Base-by-base conservation (phyloP, 441 rosid genomes). In the Erodium texanum region DNA sequence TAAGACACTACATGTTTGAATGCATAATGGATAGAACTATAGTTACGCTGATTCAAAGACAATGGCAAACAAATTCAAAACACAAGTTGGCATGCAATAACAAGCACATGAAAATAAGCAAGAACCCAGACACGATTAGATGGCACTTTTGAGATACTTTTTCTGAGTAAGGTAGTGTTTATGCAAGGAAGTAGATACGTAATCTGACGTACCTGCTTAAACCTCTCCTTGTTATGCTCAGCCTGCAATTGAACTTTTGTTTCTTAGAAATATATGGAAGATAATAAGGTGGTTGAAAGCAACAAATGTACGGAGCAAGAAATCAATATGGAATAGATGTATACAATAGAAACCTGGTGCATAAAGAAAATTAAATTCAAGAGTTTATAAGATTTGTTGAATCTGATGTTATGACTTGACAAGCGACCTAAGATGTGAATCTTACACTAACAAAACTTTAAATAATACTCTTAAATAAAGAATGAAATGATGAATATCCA, bases 121-220 rank as follows among this genome's bases (percentile, higher is more conserved):
- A 48, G 56, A 48, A 15, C 43, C 7, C 7, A 48, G 16, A 10
- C 54, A 48, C 19, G n/a, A 43, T 11, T 43, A 43, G 50, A 10
- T 43, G 2, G 12, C 15, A 43, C 14, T 43, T 43, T 43, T 43
- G 10, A 11, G 3, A 43, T 15, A 15, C 22, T 18, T 52, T 52
- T 7, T 22, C 19, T 3, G 15, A 10, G 27, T 32, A 14, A 18
- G 5, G 34, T 27, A n/a, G 24, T 48, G 14, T 18, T 18, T 4
- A 36, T 1, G 22, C 4, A 32, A 63, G 71, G 2, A 4, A 29
- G 59, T 52, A 52, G 59, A 22, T 4, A 19, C 6, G 14, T 10
- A 23, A 67, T 6, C 59, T 52, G 59, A 58, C 77, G 43, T 64
- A 82, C 87, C 87, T 82, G 85, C 72, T 83, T 72, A 72, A 74